These are phyloP conservation scores for Sporisorium scitamineum DNA, from an alignment of 1,284 basidiomycete species.

Conservation along the genomic window DNA sequence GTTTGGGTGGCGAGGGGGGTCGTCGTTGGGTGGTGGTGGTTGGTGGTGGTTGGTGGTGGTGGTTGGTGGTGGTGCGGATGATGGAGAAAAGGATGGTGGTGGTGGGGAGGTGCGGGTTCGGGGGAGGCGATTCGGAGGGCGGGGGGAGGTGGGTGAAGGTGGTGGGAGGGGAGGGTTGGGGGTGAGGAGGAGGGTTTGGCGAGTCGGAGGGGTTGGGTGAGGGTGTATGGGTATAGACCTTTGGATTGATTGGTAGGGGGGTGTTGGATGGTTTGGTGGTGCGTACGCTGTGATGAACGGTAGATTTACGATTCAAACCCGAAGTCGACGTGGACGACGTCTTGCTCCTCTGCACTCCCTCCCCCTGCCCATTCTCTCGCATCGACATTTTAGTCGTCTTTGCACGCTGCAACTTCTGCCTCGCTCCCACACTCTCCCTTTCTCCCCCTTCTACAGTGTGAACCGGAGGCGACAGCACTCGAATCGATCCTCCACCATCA, in stretches of 20 bases:
- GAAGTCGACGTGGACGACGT: slow-evolving; percentile 18
- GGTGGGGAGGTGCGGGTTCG: not conserved
- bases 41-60: not conserved
- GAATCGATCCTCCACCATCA: slow-evolving; percentile 2
- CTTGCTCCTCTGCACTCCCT: slow-evolving; percentile 24
- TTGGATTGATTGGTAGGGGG: no score
- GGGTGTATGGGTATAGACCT: slow-evolving; percentile 2
- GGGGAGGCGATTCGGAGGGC: slow-evolving; percentile 29
- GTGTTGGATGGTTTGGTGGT: not conserved
- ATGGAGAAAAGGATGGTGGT: no score
- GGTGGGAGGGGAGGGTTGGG: not conserved
- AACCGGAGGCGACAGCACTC: not conserved
- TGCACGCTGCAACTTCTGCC: slow-evolving; percentile 33
- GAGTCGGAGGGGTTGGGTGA: slow-evolving; percentile 22
- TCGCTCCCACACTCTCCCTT: slow-evolving; percentile 2
- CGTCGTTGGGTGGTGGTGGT: slow-evolving; percentile 2
- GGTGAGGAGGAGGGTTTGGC: not conserved
- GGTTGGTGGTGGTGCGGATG: not conserved
- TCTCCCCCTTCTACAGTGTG: not conserved
- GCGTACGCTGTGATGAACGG: slow-evolving; percentile 14
- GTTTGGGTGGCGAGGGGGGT: slow-evolving; percentile 11
- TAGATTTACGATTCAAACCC: slow-evolving; percentile 18
- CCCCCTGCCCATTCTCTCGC: not conserved
- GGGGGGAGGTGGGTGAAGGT: slow-evolving; percentile 10
- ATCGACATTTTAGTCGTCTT: slow-evolving; percentile 21